Base-by-base conservation (phyloP, 2,329 filamentous ascomycete species). In the Cyphellophora attinorum region DNA sequence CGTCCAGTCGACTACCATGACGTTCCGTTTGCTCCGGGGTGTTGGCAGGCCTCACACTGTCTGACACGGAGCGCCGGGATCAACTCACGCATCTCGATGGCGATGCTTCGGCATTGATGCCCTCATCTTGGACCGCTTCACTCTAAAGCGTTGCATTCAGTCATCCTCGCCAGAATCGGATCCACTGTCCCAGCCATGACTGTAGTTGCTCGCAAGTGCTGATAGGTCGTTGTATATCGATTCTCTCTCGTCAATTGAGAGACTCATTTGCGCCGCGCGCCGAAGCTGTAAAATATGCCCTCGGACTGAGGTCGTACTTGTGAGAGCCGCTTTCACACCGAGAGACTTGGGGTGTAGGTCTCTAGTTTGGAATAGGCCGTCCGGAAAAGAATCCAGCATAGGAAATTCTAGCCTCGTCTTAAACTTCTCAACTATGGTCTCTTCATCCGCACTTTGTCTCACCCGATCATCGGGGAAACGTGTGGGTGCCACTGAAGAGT, bases 191-290 rank as follows among this genome's bases (percentile, higher is more conserved):
- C 51, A 53, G 6, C 46, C 46, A 38, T 39, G 38, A 17, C 85
- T 78, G 55, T 95, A 96, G 40, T 83, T 83, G 51, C 94, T 88
- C 2, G 81, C 80, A 50, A 96, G 78, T 40, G 83, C 80, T 15
- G 81, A 77, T 25, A 98, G 65, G 10, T 81, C 78, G 52, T 93
- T 91, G 29, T 76, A 74, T n/a, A 96, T 65, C 2, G 68, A 67
- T 59, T 98, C 91, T 27, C 89, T 72, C 51, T 96, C 88, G 40
- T 93, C 85, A 3, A 89, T 49, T 0, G 68, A 66, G 11, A 88
- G 67, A 8, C 74, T 64, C 41, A 75, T 68, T 11, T 72, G 61
- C 10, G 81, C 76, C 10, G 81, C 67, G 14, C 68, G 62, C 46
- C 82, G 76, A 17, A 93, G 60, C 2, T 60, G 57, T 51, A 79